Base-by-base conservation (phyloP, 2,329 filamentous ascomycete genomes). In the Bipolaris zeicola region DNA sequence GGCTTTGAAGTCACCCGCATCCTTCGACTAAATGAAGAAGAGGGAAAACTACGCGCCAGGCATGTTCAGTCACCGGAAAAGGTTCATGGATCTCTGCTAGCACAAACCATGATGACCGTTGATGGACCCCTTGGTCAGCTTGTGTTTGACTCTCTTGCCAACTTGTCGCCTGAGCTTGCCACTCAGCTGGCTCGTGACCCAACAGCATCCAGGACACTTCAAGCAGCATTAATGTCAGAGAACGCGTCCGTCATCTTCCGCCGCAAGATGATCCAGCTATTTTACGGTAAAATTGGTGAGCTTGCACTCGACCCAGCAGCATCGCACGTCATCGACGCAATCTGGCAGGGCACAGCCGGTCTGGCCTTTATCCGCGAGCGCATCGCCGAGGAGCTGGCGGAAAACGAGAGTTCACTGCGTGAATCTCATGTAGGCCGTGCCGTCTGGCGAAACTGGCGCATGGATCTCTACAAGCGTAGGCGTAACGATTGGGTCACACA, bases 61-160 rank as follows among this genome's bases (percentile, higher is more conserved):
- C 60, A 70, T 47, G 65, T 71, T 50, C 66, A 70, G 33, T 63
- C 71, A 6, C 71, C 78, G 63, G 65, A 85, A 78, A 86, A 91
- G 81, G 76, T 91, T 72, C 93, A 99, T 78, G 91, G 89, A 57
- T 92, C 91, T 18, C 83, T 96, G 44, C 83, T 99, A 26, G 88
- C 90, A 7, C 88, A 95, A 60, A 80, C 89, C 3, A 89, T 99
- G 80, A 85, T 98, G 48, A 79, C 85, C 6, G 88, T 91, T 24
- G 85, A 90, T 0, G 91, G 91, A 0, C 76, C 83, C 1, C 80
- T 93, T 1, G 83, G 85, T 54, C 85, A 85, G 48, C 82, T 93
- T 10, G 84, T 96, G 31, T 91, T 95, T 71, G 84, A 87, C 57
- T 76, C 78, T 4, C 68, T 82, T 2, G 63, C 79, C 81, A 10